Evolutionary conservation across 2,329 filamentous ascomycete species (phyloP).

Genomic region (Trichoderma guizhouense): DNA sequence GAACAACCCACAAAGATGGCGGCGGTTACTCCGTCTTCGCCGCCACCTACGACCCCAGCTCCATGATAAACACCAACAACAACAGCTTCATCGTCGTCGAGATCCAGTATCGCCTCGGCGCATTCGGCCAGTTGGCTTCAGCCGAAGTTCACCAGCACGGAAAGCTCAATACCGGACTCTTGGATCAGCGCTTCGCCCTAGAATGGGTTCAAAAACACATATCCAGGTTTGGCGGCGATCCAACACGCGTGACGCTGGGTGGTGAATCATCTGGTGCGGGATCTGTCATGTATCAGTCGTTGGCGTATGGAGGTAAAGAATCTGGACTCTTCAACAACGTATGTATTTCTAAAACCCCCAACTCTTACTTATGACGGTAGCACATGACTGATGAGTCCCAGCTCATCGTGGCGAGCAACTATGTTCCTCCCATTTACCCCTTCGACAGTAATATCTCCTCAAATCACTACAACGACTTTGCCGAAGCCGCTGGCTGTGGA

Average conservation of each 20-base stretch:
- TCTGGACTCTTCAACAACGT: constrained; percentile 45
- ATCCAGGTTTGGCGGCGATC: constrained; percentile 50
- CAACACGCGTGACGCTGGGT: constrained; percentile 49
- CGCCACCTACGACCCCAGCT: constrained; percentile 24
- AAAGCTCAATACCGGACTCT: constrained; percentile 48
- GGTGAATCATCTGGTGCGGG: constrained; percentile 55
- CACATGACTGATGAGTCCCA: background rate
- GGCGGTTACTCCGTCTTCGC: constrained; percentile 32
- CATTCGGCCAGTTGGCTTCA: constrained; percentile 46
- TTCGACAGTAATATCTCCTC: constrained; percentile 33
- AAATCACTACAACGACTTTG: constrained; percentile 33
- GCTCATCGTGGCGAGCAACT: constrained; percentile 42
- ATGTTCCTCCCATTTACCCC: constrained; percentile 51
- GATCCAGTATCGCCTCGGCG: constrained; percentile 39
- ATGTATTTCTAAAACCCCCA: background rate
- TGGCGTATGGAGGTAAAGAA: constrained; percentile 43
- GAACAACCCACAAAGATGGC: constrained; percentile 36
- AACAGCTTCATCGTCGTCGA: constrained; percentile 38
- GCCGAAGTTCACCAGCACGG: constrained; percentile 36
- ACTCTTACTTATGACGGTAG: background rate
- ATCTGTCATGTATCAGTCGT: constrained; percentile 44
- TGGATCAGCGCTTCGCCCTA: constrained; percentile 50
- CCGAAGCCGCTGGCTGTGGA: constrained; percentile 33
- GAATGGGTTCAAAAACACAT: constrained; percentile 53
- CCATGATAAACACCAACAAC: constrained; percentile 28